A percentile compares a stretch with the other conserved stretches of the same genome.
These are phyloP conservation scores for Cryptococcus sp. DNA, from an alignment of 1,284 basidiomycete species.

Conservation along the genomic window DNA sequence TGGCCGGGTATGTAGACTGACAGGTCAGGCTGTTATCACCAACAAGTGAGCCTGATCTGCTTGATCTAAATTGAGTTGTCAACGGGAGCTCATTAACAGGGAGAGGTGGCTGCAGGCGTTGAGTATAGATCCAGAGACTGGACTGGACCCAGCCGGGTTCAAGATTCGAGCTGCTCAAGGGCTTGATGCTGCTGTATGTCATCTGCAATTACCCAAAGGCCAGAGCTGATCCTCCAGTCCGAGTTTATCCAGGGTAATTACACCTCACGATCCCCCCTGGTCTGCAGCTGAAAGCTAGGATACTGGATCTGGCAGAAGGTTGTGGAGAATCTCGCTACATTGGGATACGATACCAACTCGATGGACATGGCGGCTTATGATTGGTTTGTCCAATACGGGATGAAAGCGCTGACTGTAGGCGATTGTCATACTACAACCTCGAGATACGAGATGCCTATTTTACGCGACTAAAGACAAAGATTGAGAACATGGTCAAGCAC, in stretches of 20 bases:
- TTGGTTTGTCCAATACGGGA: constrained; percentile 51
- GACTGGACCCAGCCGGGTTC: constrained; percentile 81
- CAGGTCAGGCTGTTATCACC: constrained; percentile 16
- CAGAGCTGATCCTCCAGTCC: constrained; percentile 55
- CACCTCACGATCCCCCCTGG: no score
- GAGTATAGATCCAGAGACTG: constrained; percentile 84
- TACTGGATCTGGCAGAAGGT: constrained; percentile 98
- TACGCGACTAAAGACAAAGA: constrained; percentile 72
- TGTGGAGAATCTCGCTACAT: constrained; percentile 81
- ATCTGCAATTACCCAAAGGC: no score
- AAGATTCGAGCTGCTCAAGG: constrained; percentile 89
- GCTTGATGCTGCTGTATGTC: constrained; percentile 50
- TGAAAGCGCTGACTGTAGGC: constrained; percentile 34
- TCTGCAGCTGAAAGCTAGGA: constrained; percentile 41
- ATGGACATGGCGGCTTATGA: constrained; percentile 82
- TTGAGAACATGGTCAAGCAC: constrained; percentile 72
- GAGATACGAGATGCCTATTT: constrained; percentile 93
- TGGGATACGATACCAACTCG: constrained; percentile 88
- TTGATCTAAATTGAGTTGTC: no score
- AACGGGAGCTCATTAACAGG: constrained; percentile 60
- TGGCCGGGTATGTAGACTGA: not conserved
- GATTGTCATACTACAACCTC: constrained; percentile 80
- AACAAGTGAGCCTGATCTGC: constrained; percentile 13
- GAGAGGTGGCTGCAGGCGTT: constrained; percentile 84
- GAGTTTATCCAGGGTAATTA: constrained; percentile 70